These are phyloP conservation scores for Omphalotus guepiniiformis DNA, from an alignment of 768 basidiomycete genomes.

Conservation along the genomic window DNA sequence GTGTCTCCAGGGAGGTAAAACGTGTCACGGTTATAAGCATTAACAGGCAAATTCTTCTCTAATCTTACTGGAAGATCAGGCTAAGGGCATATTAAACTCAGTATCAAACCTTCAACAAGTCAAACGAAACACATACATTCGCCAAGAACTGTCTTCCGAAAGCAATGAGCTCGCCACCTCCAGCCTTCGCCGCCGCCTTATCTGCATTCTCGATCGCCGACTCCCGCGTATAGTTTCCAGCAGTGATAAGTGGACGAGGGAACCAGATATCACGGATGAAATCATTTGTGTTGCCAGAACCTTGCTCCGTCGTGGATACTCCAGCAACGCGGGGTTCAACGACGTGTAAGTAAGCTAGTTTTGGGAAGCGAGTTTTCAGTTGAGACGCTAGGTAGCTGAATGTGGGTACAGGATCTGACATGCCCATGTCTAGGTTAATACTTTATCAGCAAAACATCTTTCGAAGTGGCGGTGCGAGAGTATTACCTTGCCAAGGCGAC, in stretches of 20 bases:
- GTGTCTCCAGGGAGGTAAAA: slow-evolving; percentile 23
- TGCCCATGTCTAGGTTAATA: slow-evolving; percentile 36
- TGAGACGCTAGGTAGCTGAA: slow-evolving; percentile 26
- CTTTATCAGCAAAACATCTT: slow-evolving; percentile 12
- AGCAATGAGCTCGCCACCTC: slow-evolving; percentile 21
- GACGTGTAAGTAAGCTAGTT: slow-evolving; percentile 40
- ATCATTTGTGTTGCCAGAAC: slow-evolving; percentile 28
- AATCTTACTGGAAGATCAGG: slow-evolving; percentile 31
- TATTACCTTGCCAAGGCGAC: slow-evolving; percentile 35
- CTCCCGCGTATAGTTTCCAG: slow-evolving; percentile 41
- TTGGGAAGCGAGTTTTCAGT: slow-evolving; percentile 22
- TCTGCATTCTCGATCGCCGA: slow-evolving; percentile 28
- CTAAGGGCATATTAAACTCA: slow-evolving; percentile 9
- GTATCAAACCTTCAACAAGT: too few species aligned
- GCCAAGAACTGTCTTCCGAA: slow-evolving; percentile 31
- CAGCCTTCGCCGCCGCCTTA: slow-evolving; percentile 19
- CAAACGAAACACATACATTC: slow-evolving; percentile 17
- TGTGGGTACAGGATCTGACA: slow-evolving; percentile 44
- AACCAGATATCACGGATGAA: slow-evolving; percentile 45
- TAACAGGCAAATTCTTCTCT: slow-evolving; percentile 21
- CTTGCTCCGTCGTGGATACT: neutral
- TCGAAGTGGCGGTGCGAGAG: slow-evolving; percentile 3
- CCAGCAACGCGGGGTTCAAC: slow-evolving; percentile 21
- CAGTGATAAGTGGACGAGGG: slow-evolving; percentile 33
- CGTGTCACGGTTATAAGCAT: slow-evolving; percentile 19